Conservation (phyloP, 345 rosid genomes). For the Bretschneidera sinensis region DNA sequence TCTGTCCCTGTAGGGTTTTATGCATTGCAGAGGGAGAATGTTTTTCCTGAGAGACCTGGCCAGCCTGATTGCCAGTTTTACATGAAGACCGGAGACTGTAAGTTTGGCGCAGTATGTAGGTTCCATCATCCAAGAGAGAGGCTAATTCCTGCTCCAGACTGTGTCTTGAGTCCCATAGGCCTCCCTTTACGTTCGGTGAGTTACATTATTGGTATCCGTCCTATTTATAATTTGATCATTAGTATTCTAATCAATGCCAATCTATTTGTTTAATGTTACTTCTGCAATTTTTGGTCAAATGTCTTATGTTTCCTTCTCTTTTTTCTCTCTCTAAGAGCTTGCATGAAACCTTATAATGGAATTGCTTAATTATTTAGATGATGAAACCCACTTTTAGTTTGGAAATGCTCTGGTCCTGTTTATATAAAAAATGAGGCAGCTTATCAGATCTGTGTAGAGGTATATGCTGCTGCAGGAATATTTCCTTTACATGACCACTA, state of each 20-base stretch:
- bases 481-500: too few species aligned
- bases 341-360: background rate
- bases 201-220: conserved; percentile 8
- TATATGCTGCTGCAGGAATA: too few species aligned
- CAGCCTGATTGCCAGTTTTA: conserved; percentile 95
- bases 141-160: conserved; percentile 85
- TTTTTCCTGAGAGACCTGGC: conserved; percentile 96
- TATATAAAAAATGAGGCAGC: too few species aligned
- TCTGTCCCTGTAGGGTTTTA: conserved; percentile 69
- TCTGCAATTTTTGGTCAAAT: background rate
- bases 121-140: conserved; percentile 98
- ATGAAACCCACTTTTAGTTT: too few species aligned
- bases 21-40: conserved; percentile 77
- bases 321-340: background rate
- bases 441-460: too few species aligned
- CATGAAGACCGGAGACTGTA: conserved; percentile 98
- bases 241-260: background rate
- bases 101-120: conserved; percentile 92
- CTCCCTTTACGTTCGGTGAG: conserved; percentile 95
- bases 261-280: too few species aligned
- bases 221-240: background rate
- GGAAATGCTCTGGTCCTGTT: too few species aligned
- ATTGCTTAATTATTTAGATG: background rate
- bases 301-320: too few species aligned
- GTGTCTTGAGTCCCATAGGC: conserved; percentile 79